Evolutionary conservation across 768 basidiomycete species (phyloP).

Genomic region (Amanita rubescens): DNA sequence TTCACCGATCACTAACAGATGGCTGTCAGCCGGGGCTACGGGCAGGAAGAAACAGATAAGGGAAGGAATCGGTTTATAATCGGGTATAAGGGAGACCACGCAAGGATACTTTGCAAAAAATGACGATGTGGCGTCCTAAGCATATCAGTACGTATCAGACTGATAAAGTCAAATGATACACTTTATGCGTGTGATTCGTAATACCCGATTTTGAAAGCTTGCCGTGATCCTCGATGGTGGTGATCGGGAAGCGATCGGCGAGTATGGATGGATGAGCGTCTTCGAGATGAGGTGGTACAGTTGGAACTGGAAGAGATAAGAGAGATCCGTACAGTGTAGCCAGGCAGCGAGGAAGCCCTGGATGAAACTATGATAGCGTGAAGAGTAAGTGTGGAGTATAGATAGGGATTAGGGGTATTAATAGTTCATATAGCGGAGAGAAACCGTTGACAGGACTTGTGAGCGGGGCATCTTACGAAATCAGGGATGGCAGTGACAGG

Average conservation of each 20-base stretch:
- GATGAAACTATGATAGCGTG: background rate
- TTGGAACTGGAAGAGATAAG: background rate
- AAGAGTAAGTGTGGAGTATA: background rate
- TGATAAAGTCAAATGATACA: no score
- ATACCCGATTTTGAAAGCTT: no score
- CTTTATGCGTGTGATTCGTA: no score
- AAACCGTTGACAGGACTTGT: background rate
- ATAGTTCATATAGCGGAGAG: background rate
- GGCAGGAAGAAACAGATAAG: background rate
- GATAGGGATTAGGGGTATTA: background rate
- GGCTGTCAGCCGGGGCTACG: background rate
- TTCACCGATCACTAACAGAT: slow-evolving; percentile 1
- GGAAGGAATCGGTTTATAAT: background rate
- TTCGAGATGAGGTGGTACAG: no score
- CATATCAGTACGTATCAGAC: background rate
- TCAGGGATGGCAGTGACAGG: background rate
- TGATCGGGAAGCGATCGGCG: no score
- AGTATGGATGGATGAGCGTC: no score
- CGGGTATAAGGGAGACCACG: background rate
- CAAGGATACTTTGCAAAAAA: background rate
- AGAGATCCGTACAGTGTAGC: background rate
- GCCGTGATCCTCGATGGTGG: no score
- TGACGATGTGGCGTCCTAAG: background rate
- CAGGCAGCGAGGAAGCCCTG: background rate
- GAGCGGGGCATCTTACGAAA: background rate